These are phyloP conservation scores for Colletotrichum tropicicola DNA, from an alignment of 2,329 filamentous ascomycete genomes.

Conservation along the genomic window DNA sequence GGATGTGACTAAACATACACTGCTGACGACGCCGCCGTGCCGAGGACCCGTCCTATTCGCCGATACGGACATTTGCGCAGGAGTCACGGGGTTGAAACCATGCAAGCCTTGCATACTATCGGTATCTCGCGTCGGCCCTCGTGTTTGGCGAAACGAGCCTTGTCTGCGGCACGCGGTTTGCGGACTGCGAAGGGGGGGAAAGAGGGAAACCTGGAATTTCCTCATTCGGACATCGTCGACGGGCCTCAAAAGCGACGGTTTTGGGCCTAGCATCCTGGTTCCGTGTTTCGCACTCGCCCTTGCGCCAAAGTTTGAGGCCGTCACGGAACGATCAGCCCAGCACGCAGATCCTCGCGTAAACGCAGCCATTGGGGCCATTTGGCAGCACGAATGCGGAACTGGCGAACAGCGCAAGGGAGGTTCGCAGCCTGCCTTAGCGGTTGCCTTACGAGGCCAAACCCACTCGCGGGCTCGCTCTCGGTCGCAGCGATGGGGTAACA, in stretches of 20 bases:
- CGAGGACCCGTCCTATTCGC: constrained; percentile 25
- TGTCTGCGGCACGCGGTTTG: not conserved
- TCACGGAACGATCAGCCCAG: constrained; percentile 17
- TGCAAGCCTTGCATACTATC: constrained; percentile 4
- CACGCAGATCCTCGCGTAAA: constrained; percentile 25
- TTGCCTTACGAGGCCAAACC: constrained; percentile 30
- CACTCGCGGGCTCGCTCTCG: constrained; percentile 8
- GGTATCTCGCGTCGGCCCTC: not conserved
- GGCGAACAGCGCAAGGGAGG: not conserved
- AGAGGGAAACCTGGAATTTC: not conserved
- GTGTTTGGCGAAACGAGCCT: constrained; percentile 2
- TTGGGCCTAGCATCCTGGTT: not conserved
- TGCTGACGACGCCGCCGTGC: constrained; percentile 31
- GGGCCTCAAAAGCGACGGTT: constrained; percentile 19
- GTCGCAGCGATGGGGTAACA: constrained; percentile 9
- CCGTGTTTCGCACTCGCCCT: not conserved
- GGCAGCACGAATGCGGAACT: constrained; percentile 8
- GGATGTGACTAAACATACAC: constrained; percentile 2
- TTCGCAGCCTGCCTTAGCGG: constrained; percentile 1
- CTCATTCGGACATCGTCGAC: not conserved
- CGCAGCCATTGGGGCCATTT: constrained; percentile 15
- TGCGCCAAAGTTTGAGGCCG: constrained; percentile 23
- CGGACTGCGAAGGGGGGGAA: not conserved
- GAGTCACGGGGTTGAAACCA: constrained; percentile 6
- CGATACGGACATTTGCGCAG: not conserved